These are phyloP conservation scores for Amaranthus hypochondriacus DNA, from an alignment of 148 eudicot genomes.

Conservation along the genomic window DNA sequence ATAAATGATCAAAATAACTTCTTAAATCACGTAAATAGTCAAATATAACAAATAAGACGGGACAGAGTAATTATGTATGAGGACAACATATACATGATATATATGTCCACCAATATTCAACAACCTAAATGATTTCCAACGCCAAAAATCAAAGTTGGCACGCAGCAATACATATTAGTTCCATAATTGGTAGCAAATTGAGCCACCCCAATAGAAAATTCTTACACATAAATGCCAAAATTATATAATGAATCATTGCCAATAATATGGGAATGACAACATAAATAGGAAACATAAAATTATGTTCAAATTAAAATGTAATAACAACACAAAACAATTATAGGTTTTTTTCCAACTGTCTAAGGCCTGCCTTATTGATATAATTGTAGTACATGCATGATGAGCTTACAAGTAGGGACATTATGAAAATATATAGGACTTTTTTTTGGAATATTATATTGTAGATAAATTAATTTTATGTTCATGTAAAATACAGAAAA, in stretches of 20 bases:
- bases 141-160: conserved; percentile 7
- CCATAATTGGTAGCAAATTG: conserved; percentile 14
- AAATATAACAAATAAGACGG: too few relatives aligned
- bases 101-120: conserved; percentile 5
- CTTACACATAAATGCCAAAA: background rate
- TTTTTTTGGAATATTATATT: background rate
- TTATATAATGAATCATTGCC: conserved; percentile 23
- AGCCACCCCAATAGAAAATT: conserved; percentile 3
- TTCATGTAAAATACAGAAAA: conserved; percentile 11
- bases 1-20: too few relatives aligned
- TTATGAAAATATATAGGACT: background rate
- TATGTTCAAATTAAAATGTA: background rate
- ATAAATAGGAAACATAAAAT: background rate
- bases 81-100: background rate
- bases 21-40: too few relatives aligned
- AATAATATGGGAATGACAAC: conserved; percentile 31
- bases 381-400: conserved; percentile 7
- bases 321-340: conserved; percentile 12
- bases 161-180: conserved; percentile 1
- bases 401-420: conserved; percentile 16
- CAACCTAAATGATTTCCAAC: conserved; percentile 16
- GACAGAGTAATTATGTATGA: background rate
- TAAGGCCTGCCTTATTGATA: conserved; percentile 1
- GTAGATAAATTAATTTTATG: background rate
- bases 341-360: conserved; percentile 13